Conservation (phyloP, 2,329 filamentous ascomycete species). For the Fusarium sororula region DNA sequence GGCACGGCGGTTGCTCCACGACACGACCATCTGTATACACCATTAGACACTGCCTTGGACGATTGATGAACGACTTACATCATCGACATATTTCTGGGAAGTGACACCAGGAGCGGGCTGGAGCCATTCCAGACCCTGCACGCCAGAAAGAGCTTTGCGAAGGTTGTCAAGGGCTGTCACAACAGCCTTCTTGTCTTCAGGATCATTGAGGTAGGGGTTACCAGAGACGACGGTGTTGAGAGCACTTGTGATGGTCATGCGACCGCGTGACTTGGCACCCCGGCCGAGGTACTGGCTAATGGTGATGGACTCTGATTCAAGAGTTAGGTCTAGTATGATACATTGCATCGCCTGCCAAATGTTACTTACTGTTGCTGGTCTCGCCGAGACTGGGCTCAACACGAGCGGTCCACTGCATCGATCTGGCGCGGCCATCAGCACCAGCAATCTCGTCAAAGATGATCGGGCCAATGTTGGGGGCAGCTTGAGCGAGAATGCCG, state of each 20-base stretch:
- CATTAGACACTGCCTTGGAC: neutral
- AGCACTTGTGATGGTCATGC: slow-evolving; percentile 14
- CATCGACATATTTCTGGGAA: slow-evolving; percentile 7
- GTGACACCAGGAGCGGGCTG: slow-evolving; percentile 4
- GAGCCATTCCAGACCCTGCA: slow-evolving; percentile 2
- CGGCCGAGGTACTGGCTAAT: slow-evolving; percentile 15
- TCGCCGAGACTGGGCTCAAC: slow-evolving; percentile 4
- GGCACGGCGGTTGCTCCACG: slow-evolving; percentile 12
- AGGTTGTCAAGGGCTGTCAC: slow-evolving; percentile 8
- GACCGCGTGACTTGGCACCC: slow-evolving; percentile 9
- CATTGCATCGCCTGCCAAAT: fast-evolving
- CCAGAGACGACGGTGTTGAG: slow-evolving; percentile 11
- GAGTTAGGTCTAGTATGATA: neutral
- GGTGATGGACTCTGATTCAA: neutral
- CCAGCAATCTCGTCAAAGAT: slow-evolving; percentile 11
- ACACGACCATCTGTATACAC: neutral
- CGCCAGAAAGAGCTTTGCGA: slow-evolving; percentile 3
- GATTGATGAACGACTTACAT: neutral
- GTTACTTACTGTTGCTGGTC: slow-evolving; percentile 2
- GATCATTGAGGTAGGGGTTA: slow-evolving; percentile 5
- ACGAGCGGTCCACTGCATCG: slow-evolving; percentile 12
- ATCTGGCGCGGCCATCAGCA: neutral
- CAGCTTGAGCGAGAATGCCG: slow-evolving; percentile 6
- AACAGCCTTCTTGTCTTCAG: slow-evolving; percentile 15
- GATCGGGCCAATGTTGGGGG: slow-evolving; percentile 7